Base-by-base conservation (phyloP, 2,329 filamentous ascomycete species). In the Emergomyces pasteurianus region DNA sequence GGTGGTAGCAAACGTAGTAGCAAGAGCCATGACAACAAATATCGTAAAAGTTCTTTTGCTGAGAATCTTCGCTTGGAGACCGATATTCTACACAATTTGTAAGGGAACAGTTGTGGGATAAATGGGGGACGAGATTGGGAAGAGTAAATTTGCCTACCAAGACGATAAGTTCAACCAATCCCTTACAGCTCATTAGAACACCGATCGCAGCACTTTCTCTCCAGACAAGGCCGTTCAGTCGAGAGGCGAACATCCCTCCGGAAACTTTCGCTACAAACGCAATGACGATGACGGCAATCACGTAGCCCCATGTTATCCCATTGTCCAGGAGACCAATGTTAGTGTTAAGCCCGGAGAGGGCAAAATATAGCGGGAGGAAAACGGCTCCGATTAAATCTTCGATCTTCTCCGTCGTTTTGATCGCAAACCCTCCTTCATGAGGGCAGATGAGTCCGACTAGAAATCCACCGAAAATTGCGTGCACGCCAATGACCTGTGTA, bases 161-260 rank as follows among this genome's bases (percentile, higher is more conserved):
- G n/a, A 96, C 92, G 72, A 97, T 96, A 58, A 97, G 78, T 73
- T 96, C 92, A 0, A 96, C 92, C 10, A 97, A 80, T 68, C 92
- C 92, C 74, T 97, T 97, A 74, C 92, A 97, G 75, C 90, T 95
- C 92, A 97, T 97, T 68, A 96, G 76, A 18, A 87, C 85, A 16
- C 92, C 92, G 66, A 97, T 94, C 1, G 90, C 85, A 38, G 95
- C 83, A 61, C 88, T 92, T 72, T 97, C 92, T 62, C 92, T 83
- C 92, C 92, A 97, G 1, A 95, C 81, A 58, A 96, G 79, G 31
- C 88, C 90, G 67, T 85, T 89, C 2, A 84, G 70, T 42, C 85
- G 83, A 0, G 92, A 91, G 8, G 92, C 90, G 1, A 95, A 62
- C 0, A 90, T 86, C 21, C 90, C 91, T 49, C 92, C 92, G 14